phyloP scores from a whole-genome alignment of 345 rosid genomes.

The Orychophragmus violaceus region DNA sequence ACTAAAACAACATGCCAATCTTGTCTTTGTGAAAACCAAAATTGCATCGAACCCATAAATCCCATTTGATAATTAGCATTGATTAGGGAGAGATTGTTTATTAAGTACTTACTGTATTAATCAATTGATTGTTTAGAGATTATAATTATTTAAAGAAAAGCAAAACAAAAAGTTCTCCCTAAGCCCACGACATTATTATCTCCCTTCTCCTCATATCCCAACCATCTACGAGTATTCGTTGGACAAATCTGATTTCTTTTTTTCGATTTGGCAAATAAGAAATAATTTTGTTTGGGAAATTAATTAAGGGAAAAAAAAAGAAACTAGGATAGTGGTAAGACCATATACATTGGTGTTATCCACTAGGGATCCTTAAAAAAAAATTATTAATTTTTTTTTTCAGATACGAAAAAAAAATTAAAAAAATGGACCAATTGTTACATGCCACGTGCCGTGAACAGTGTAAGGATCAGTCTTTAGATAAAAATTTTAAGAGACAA shows the following conservation, averaged over 20 bases:
- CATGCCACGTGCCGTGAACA: too few relatives aligned
- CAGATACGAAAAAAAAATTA: constrained; percentile 9
- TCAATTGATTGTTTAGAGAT: neutral
- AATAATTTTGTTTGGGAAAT: neutral
- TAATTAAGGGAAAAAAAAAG: neutral
- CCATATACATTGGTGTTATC: too few relatives aligned
- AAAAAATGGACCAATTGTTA: constrained; percentile 28
- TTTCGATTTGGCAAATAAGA: neutral
- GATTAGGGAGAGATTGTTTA: neutral
- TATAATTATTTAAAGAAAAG: neutral
- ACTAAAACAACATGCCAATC: constrained; percentile 1
- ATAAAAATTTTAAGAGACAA: too few relatives aligned
- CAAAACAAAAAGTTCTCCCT: neutral
- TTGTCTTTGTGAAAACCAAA: constrained; percentile 8
- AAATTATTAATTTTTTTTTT: too few relatives aligned
- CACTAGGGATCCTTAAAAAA: too few relatives aligned
- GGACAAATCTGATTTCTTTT: neutral
- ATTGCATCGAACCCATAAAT: constrained; percentile 5
- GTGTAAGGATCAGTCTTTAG: too few relatives aligned
- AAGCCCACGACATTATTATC: constrained; percentile 22
- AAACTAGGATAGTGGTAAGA: too few relatives aligned
- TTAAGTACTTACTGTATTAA: neutral
- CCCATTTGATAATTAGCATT: constrained; percentile 8
- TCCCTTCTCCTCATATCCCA: constrained; percentile 14
- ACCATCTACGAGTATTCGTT: constrained; percentile 15